Evolutionary conservation across 768 basidiomycete genomes (phyloP), one percentile per base, ranked within the genome.

Genomic region (Suillus subluteus): DNA sequence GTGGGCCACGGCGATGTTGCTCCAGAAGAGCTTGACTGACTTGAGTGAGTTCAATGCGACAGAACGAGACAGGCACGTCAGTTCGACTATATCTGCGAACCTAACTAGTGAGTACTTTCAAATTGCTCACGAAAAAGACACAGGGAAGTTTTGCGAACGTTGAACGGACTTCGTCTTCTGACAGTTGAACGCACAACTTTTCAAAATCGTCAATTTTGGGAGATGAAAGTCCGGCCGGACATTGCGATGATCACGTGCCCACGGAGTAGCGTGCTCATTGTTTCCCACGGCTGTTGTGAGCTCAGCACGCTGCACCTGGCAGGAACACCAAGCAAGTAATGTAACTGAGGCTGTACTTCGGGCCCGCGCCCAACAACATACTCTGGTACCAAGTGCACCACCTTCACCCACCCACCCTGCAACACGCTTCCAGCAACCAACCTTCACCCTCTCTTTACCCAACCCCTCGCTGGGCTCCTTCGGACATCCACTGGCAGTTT

Each of bases 1-100:
- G 59, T 74, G 71, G 9, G 75, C 76, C 76, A 77, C 77, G 69
- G 75, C 70, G 74, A 70, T 44, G 69, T 75, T 73, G 15, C 72
- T 69, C 64, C 70, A 76, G 23, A 74, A 61, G 54, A 61, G 62
- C 62, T 56, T 61, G 6, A 32, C 38, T 21, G n/a, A 40, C 58
- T 64, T 43, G 55, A 61, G 58, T 40, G 63, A 64, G 18, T 37
- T 62, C 55, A 61, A n/a, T 32, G 30, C 58, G 58, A 43, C 23
- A 21, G 52, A 30, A 54, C 37, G n/a, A 40, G 18, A 38, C n/a
- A 23, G 56, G 41, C 63, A 23, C 35, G 18, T 59, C 21, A 21
- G 7, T 65, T 38, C 21, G 35, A 44, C 38, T 65, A 62, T 35
- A 16, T 50, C 41, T 18, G 32, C 26, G 35, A 48, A 56, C 21